A percentile compares a stretch with the other conserved stretches of the same genome.
phyloP scores from a whole-genome alignment of 371 early-diverging fungal genomes.

The Conidiobolus incongruus region DNA sequence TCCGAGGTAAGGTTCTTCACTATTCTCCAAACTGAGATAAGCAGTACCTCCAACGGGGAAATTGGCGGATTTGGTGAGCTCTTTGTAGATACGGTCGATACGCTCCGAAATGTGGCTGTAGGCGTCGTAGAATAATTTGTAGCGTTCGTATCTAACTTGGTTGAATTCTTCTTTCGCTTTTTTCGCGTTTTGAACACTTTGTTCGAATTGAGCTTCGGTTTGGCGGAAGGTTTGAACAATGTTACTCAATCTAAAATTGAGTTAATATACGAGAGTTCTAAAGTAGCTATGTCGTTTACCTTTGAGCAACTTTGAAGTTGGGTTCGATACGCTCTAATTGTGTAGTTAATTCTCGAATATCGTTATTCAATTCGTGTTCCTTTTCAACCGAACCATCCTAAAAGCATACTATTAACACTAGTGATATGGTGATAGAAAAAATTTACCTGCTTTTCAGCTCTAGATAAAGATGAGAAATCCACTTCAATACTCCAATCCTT shows the following conservation, averaged over 20 bases:
- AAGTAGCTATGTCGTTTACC: constrained; percentile 13
- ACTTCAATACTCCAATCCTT: constrained; percentile 26
- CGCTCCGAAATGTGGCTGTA: constrained; percentile 71
- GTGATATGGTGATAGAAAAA: too few species aligned
- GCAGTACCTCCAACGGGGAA: constrained; percentile 90
- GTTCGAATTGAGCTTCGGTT: constrained; percentile 60
- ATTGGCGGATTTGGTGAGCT: constrained; percentile 54
- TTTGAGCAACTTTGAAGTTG: constrained; percentile 65
- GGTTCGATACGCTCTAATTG: constrained; percentile 80
- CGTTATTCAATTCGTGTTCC: constrained; percentile 34
- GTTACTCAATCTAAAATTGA: constrained; percentile 5
- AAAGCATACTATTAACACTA: too few species aligned
- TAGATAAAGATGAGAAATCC: constrained; percentile 1
- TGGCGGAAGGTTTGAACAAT: constrained; percentile 58
- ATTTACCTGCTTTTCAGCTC: constrained; percentile 16
- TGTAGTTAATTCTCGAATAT: constrained; percentile 26
- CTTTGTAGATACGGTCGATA: constrained; percentile 90
- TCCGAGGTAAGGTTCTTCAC: constrained; percentile 85
- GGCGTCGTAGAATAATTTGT: constrained; percentile 61
- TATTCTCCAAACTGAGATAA: constrained; percentile 80
- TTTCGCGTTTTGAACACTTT: constrained; percentile 52
- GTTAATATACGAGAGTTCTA: not conserved
- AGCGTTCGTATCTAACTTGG: constrained; percentile 60
- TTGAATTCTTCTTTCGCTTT: constrained; percentile 56
- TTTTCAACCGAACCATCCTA: too few species aligned